Base-by-base conservation (phyloP, 2,329 filamentous ascomycete species). In the Nannizziopsis barbatae region DNA sequence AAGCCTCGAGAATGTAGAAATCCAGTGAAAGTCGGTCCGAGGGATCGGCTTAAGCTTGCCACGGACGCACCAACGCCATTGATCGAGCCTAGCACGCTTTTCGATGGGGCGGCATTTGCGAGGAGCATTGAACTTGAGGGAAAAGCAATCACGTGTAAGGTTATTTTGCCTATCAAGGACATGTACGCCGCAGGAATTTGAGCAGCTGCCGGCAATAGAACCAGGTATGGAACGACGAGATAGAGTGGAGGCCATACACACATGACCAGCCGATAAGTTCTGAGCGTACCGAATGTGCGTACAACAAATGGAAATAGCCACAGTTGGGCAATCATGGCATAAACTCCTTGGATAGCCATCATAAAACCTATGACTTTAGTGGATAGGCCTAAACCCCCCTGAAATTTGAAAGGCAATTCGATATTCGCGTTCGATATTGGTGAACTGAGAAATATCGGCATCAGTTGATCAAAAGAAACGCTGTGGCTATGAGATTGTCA, bases 31-130 rank as follows among this genome's bases (percentile, higher is more conserved):
- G 86, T 89, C 1, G 92, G 92, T 0, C 90, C 90, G 53, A 95
- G 83, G 0, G 88, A 88, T 47, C 92, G 79, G 63, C 83, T 89
- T 40, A 95, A 71, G 62, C 88, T 95, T 3, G 92, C 92, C 1
- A 86, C 88, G 1, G 89, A 95, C 27, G 88, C 88, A 0, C 89
- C 89, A 10, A 89, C 83, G 14, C 92, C 92, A 59, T 96, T 96
- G 65, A 98, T 84, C 0, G 85, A 89, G 2, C 92, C 92, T 1
- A 96, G 79, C 1, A 93, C 84, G 43, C 86, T 77, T 49, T 84
- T 83, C 6, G 83, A 89, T 0, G 88, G 86, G 0, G 89, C 85
- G 12, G 87, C 83, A 65, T 96, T 94, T 51, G 87, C 85, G 27
- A 95, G 76, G 50, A 98, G 79, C 50, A 96, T 93, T 9, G 84